These are phyloP conservation scores for Pyrenochaeta sp. DNA, from an alignment of 2,329 filamentous ascomycete species.

Conservation along the genomic window DNA sequence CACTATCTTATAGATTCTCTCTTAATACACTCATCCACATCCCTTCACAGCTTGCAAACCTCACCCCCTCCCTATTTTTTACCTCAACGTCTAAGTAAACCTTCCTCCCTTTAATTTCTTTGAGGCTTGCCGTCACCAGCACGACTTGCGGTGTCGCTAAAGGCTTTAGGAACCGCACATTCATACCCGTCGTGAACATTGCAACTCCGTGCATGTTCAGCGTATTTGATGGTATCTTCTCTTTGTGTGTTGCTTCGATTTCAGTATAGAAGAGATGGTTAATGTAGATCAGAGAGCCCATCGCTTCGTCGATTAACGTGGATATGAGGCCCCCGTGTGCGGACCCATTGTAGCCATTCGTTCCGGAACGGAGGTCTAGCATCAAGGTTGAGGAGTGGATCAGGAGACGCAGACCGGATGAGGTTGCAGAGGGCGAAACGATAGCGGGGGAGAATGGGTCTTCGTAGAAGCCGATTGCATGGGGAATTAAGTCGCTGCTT, in stretches of 20 bases:
- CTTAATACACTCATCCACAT: constrained; percentile 3
- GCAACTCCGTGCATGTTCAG: constrained; percentile 7
- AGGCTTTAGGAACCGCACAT: constrained; percentile 6
- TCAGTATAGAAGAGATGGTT: constrained; percentile 4
- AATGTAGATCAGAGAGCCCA: constrained; percentile 6
- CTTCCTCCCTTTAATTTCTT: constrained; percentile 5
- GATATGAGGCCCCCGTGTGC: constrained; percentile 9
- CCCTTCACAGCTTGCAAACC: constrained; percentile 1
- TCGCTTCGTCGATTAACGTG: constrained; percentile 9
- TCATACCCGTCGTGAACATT: constrained; percentile 10
- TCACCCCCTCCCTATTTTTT: not conserved
- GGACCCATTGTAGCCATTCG: constrained; percentile 6
- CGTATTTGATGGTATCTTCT: constrained; percentile 2
- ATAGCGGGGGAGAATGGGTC: constrained; percentile 13
- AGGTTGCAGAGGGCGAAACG: too few relatives aligned
- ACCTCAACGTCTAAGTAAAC: constrained; percentile 2
- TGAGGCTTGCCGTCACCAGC: constrained; percentile 2
- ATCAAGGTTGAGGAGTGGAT: constrained; percentile 5
- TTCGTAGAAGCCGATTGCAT: constrained; percentile 1
- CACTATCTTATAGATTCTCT: not conserved
- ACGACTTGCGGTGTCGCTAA: constrained; percentile 6
- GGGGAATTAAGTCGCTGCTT: not conserved
- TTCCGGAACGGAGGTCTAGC: constrained; percentile 4
- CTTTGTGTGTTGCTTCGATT: not conserved
- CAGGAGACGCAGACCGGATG: constrained; percentile 5